Percentiles rank a stretch among this genome's conserved stretches.
phyloP scores from a whole-genome alignment of 2,329 filamentous ascomycete genomes.

The Apiospora hydei region DNA sequence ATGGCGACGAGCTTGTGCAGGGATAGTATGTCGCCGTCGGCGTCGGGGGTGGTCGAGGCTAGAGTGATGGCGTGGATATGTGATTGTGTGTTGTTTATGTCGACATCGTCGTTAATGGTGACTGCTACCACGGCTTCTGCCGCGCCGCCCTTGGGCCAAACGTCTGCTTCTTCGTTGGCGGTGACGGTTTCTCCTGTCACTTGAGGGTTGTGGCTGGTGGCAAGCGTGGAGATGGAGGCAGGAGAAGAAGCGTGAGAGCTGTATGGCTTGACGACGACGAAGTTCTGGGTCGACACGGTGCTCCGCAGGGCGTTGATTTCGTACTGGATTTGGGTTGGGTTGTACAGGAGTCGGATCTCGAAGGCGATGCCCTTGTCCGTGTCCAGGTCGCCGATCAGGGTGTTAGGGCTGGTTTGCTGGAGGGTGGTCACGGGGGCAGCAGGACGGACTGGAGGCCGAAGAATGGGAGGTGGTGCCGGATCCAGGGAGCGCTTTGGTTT shows the following conservation, averaged over 20 bases:
- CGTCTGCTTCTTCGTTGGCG: background rate
- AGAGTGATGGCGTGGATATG: background rate
- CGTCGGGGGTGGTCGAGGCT: background rate
- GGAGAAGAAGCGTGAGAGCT: background rate
- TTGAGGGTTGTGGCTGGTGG: background rate
- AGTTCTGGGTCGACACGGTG: background rate
- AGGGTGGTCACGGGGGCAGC: background rate
- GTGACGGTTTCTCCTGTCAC: background rate
- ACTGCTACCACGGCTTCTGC: background rate
- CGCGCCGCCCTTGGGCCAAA: background rate
- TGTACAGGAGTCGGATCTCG: conserved; percentile 14
- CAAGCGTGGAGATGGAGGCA: background rate
- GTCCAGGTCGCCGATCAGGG: conserved; percentile 7
- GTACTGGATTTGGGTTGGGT: background rate
- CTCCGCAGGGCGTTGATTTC: background rate
- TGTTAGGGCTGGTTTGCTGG: background rate
- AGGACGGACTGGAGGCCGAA: background rate
- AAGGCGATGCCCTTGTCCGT: background rate
- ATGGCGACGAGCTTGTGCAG: conserved; percentile 1
- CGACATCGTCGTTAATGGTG: no score
- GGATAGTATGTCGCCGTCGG: conserved; percentile 2
- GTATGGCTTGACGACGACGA: conserved; percentile 1
- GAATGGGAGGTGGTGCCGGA: background rate
- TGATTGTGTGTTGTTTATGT: background rate
- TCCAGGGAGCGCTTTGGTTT: background rate